Base-by-base conservation (phyloP, 2,329 filamentous ascomycete genomes). In the Metarhizium sp. region DNA sequence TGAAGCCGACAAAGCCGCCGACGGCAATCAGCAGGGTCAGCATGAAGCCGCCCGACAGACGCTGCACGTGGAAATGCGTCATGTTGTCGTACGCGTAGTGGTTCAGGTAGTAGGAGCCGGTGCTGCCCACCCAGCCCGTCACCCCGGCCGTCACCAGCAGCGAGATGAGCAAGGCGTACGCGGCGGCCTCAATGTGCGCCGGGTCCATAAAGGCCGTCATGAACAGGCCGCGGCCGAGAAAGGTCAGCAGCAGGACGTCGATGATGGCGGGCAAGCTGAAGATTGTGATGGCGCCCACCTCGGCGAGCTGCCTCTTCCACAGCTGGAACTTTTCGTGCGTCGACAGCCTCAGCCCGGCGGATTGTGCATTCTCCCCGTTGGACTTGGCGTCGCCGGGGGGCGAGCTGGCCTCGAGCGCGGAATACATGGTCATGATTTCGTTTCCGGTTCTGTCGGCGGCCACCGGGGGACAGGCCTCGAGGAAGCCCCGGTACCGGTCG, bases 261-360 rank as follows among this genome's bases (percentile, higher is more conserved):
- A 85, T 73, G 52, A 85, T 71, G 29, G 82, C 82, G 0, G 82
- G 82, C 47, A 85, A 75, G 10, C 80, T 81, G 60, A 86, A 85
- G 36, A 85, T 80, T 58, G 78, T 78, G 29, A 85, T 68, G 59
- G 81, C 82, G 0, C 79, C 80, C 57, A 82, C 79, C 52, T 60
- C 76, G 60, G 61, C 78, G 68, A 66, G 58, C 14, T 61, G 61
- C 58, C 63, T 63, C 53, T 60, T 61, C 60, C 61, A 62, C 42
- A 51, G 55, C 55, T 60, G 56, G 10, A 58, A 56, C 10, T 50
- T 50, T 2, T 57, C 38, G 13, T 40, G 14, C 38, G 13, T 61
- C 32, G 57, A 20, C 1, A 47, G 47, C n/a, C 32, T 11, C 32
- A 2, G 32, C 7, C 32, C 10, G 32, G 10, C 32, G 32, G 32